Base-by-base conservation (phyloP, 495 filamentous ascomycete genomes). In the Penicillium pancosmium region DNA sequence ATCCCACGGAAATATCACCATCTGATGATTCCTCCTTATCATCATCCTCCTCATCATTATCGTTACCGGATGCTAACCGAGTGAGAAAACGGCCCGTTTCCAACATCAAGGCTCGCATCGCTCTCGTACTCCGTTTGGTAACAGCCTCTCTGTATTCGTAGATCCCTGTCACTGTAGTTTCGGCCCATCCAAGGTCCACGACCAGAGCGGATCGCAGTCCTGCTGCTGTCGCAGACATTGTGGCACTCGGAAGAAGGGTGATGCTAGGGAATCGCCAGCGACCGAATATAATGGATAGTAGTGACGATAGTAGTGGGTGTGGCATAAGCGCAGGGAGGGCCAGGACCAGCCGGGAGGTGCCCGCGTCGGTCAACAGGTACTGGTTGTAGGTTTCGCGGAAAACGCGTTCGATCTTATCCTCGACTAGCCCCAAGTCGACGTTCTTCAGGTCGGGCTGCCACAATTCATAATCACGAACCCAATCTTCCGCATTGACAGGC, bases 121-220 rank as follows among this genome's bases (percentile, higher is more conserved):
- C 92, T 60, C 94, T 80, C 13, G 89, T 82, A 40, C 82, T 94
- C 49, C 91, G 78, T 57, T 75, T 79, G 33, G 82, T 81, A 23
- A 73, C 68, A 5, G 97, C 82, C 63, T 96, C 91, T 52, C 93
- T 83, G 58, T 93, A 95, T 70, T 98, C 95, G 66, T 91, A 97
- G 19, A 98, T 79, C 2, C 84, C 85, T 0, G 90, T 94, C 13
- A 92, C 82, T 0, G 87, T 83, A 0, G 91, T 93, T 68, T 97
- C 95, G 41, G 82, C 82, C 94, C 94, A 98, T 54, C 93, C 93
- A 36, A 98, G 78, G 68, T 98, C 92, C 10, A 98, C 81, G 4
- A 97, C 84, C 23, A 98, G 71, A 2, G 86, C 89, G 16, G 90
- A 86, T 12, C 94, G 87, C 52, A 92, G 77, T 4, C 94, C 94